Conservation (phyloP, 257 asterid species). For the Cynanchum wilfordii region DNA sequence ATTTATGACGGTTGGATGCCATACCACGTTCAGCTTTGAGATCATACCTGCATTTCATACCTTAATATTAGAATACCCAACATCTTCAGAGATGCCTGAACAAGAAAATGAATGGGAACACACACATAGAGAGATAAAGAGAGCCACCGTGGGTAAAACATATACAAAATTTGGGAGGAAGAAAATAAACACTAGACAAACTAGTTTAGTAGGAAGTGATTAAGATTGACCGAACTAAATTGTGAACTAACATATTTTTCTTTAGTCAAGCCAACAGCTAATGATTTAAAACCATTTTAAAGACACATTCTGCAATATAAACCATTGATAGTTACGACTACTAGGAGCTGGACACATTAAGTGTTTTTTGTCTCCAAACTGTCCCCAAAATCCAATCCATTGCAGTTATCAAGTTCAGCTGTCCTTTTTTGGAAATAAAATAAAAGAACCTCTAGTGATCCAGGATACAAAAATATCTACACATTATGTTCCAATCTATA, state of each 20-base stretch:
- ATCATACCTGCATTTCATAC: slow-evolving; percentile 62
- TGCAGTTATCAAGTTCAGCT: background rate
- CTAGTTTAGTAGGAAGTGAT: too few relatives aligned
- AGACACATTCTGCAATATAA: background rate
- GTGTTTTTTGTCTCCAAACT: background rate
- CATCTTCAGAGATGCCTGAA: background rate
- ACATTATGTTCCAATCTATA: background rate
- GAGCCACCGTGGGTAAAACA: background rate
- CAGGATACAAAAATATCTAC: background rate
- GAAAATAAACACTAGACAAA: background rate
- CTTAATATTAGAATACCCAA: background rate
- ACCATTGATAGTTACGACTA: background rate
- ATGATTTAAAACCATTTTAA: background rate
- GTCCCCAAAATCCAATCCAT: background rate
- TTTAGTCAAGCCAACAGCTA: background rate
- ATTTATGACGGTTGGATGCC: slow-evolving; percentile 54
- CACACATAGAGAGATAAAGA: background rate
- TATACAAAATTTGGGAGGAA: background rate
- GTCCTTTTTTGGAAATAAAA: background rate
- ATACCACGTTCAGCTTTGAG: slow-evolving; percentile 93
- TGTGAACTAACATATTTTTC: background rate
- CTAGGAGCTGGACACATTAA: background rate
- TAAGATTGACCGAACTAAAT: background rate
- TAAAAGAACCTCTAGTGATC: background rate
- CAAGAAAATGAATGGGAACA: background rate